A percentile compares a stretch with the other conserved stretches of the same genome.
phyloP scores from a whole-genome alignment of 2,329 filamentous ascomycete genomes.

The Nemania diffusa region DNA sequence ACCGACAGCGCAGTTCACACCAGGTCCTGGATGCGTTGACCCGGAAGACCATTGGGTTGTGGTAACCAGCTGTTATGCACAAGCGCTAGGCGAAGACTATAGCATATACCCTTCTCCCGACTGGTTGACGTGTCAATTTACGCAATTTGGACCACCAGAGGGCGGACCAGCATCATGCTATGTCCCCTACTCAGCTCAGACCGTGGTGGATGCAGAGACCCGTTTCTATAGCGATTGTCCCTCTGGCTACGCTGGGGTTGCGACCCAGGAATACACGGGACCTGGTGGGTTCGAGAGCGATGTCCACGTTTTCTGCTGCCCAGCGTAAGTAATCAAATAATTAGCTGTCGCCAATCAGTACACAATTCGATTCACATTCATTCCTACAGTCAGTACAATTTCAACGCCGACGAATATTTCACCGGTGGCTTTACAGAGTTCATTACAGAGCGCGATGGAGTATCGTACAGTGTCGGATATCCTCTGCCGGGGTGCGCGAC shows the following conservation, averaged over 20 bases:
- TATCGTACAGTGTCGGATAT: constrained; percentile 17
- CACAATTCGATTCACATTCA: constrained; percentile 10
- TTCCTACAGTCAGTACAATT: constrained; percentile 27
- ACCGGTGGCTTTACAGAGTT: background rate
- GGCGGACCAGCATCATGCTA: constrained; percentile 17
- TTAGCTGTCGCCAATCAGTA: background rate
- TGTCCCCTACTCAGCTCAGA: constrained; percentile 20
- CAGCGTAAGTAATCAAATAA: constrained; percentile 25
- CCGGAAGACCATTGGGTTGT: constrained; percentile 32
- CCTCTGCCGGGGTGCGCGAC: constrained; percentile 28
- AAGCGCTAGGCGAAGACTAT: constrained; percentile 1
- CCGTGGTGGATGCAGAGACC: constrained; percentile 17
- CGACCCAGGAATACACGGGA: background rate
- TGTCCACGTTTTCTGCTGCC: constrained; percentile 22
- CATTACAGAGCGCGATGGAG: constrained; percentile 28
- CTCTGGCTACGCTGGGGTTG: constrained; percentile 21
- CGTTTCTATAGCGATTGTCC: constrained; percentile 28
- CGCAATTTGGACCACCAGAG: constrained; percentile 25
- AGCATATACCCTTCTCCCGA: constrained; percentile 8
- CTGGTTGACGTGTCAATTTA: constrained; percentile 35
- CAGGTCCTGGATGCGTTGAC: constrained; percentile 28
- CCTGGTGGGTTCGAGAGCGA: constrained; percentile 5
- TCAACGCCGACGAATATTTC: constrained; percentile 11
- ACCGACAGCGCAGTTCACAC: constrained; percentile 31
- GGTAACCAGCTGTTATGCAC: constrained; percentile 26